phyloP scores from a whole-genome alignment of 2,329 filamentous ascomycete genomes.

The Thelonectria discophora region DNA sequence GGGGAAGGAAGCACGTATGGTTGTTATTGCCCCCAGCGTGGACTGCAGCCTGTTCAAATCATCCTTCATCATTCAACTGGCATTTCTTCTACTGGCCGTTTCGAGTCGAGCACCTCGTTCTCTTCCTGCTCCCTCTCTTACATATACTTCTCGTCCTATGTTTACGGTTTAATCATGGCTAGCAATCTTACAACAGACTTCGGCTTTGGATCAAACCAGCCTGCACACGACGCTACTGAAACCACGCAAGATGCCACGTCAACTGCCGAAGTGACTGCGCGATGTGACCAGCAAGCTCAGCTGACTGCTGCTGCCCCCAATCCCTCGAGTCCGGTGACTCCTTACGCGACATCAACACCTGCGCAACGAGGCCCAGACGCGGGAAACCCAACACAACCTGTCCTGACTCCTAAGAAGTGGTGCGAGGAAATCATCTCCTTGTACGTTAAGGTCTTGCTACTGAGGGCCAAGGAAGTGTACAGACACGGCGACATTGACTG shows the following conservation, averaged over 20 bases:
- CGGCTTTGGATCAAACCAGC: neutral
- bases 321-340: neutral
- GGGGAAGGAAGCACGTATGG: neutral
- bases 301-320: neutral
- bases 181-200: neutral
- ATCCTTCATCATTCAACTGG: neutral
- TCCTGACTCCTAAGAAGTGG: conserved; percentile 20
- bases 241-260: neutral
- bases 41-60: neutral
- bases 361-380: conserved; percentile 4
- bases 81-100: neutral
- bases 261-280: neutral
- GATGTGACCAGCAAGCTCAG: neutral
- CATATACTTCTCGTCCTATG: neutral
- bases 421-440: conserved; percentile 32
- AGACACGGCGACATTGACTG: conserved; percentile 29
- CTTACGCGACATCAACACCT: neutral
- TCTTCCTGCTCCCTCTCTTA: neutral
- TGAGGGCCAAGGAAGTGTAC: conserved; percentile 33
- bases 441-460: conserved; percentile 33
- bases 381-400: neutral
- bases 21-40: neutral
- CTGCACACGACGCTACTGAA: neutral
- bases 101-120: neutral
- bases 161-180: neutral